phyloP scores from a whole-genome alignment of 2,329 filamentous ascomycete genomes.

The Cadophora malorum region DNA sequence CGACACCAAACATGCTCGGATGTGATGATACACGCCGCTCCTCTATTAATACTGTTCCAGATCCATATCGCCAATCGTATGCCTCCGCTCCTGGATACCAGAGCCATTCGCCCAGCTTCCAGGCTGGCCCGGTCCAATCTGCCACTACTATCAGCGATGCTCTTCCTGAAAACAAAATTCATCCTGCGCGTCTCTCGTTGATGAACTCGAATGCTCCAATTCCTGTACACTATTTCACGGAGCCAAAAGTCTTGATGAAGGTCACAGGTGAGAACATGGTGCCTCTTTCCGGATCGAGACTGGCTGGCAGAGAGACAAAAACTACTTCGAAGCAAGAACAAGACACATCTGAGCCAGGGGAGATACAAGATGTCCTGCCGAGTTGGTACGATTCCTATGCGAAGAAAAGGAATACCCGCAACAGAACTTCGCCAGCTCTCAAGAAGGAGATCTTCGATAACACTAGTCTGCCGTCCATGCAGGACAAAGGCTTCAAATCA shows the following conservation, averaged over 20 bases:
- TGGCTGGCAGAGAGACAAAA: not conserved
- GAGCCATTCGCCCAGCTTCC: not conserved
- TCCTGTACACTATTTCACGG: not conserved
- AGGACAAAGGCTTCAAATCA: not conserved
- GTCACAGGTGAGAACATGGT: slow-evolving; percentile 16
- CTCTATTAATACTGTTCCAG: not conserved
- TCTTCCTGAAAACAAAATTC: slow-evolving; percentile 2
- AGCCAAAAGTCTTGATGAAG: slow-evolving; percentile 17
- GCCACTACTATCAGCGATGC: not conserved
- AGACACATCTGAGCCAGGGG: not conserved
- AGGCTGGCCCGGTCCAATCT: not conserved
- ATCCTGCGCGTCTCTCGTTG: slow-evolving; percentile 5
- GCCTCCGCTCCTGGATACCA: slow-evolving; percentile 3
- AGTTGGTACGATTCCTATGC: not conserved
- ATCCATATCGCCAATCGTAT: slow-evolving; percentile 2
- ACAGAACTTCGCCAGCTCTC: not conserved
- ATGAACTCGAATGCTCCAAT: not conserved
- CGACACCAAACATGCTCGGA: not conserved
- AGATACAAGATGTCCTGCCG: not conserved
- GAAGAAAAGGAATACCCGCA: not conserved
- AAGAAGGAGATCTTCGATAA: not conserved
- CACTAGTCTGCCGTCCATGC: not conserved
- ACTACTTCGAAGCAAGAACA: not conserved
- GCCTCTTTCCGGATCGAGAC: not conserved
- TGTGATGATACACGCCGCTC: not conserved